Evolutionary conservation across 495 filamentous ascomycete genomes (phyloP).

Genomic region (Talaromyces adpressus): DNA sequence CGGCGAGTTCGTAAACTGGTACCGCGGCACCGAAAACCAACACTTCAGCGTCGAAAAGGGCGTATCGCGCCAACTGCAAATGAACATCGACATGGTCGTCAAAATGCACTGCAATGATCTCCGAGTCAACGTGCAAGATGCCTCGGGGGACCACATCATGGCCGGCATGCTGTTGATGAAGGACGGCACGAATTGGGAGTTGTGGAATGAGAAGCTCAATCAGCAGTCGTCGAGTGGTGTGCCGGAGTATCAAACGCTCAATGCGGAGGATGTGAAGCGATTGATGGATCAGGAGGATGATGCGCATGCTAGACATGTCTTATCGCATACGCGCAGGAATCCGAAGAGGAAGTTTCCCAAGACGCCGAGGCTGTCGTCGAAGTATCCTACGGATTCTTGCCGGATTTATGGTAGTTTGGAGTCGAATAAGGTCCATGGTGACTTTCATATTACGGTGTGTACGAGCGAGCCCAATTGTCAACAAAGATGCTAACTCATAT

Average conservation of each 20-base stretch:
- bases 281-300: constrained; percentile 43
- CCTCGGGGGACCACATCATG: constrained; percentile 81
- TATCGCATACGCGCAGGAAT: constrained; percentile 35
- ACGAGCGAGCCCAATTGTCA: neutral
- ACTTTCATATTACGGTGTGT: constrained; percentile 85
- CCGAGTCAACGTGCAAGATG: constrained; percentile 97
- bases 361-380: constrained; percentile 59
- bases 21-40: constrained; percentile 72
- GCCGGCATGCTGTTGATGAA: constrained; percentile 66
- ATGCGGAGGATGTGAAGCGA: constrained; percentile 36
- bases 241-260: constrained; percentile 46
- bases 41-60: constrained; percentile 93
- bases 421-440: constrained; percentile 92
- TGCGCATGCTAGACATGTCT: constrained; percentile 44
- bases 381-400: constrained; percentile 55
- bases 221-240: constrained; percentile 49
- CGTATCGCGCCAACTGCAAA: constrained; percentile 76
- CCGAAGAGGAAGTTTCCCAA: constrained; percentile 52
- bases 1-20: constrained; percentile 75
- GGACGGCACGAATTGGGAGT: constrained; percentile 71
- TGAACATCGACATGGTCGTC: constrained; percentile 94
- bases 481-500: neutral
- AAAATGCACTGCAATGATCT: constrained; percentile 82
- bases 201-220: constrained; percentile 74
- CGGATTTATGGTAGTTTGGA: constrained; percentile 85